Conservation (phyloP, 805 yeast species). For the Candida nitratophila region DNA sequence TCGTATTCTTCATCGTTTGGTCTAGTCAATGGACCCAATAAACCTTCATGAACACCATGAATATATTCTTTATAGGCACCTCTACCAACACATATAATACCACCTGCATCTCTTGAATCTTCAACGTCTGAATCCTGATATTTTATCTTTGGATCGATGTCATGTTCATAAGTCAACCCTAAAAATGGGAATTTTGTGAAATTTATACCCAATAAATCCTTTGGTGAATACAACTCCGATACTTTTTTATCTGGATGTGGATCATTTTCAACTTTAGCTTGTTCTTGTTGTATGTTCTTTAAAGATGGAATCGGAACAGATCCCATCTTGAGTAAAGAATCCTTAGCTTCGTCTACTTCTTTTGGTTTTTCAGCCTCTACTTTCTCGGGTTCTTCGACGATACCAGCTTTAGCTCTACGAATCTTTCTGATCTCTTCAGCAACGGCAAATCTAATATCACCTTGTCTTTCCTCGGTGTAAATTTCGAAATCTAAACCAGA, state of each 20-base stretch:
- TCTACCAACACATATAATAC: slow-evolving; percentile 86
- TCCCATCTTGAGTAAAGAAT: neutral
- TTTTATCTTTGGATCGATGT: slow-evolving; percentile 17
- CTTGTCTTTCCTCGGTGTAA: slow-evolving; percentile 74
- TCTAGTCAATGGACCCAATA: slow-evolving; percentile 76
- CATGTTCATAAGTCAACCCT: slow-evolving; percentile 41
- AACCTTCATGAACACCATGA: slow-evolving; percentile 88
- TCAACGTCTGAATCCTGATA: slow-evolving; percentile 41
- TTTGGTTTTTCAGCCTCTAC: slow-evolving; percentile 6
- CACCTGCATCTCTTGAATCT: slow-evolving; percentile 56
- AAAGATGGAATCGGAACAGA: slow-evolving; percentile 2
- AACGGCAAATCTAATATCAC: slow-evolving; percentile 74
- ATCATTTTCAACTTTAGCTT: slow-evolving; percentile 13
- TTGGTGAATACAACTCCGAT: slow-evolving; percentile 32
- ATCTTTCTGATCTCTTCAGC: slow-evolving; percentile 74
- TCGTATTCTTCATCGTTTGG: slow-evolving; percentile 33
- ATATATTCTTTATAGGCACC: slow-evolving; percentile 94
- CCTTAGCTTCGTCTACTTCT: neutral
- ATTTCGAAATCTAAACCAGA: slow-evolving; percentile 82
- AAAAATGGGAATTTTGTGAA: slow-evolving; percentile 28
- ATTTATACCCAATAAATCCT: slow-evolving; percentile 55
- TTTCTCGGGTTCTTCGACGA: slow-evolving; percentile 9
- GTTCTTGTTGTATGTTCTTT: slow-evolving; percentile 8
- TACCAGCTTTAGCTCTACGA: slow-evolving; percentile 40
- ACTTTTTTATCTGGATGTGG: slow-evolving; percentile 18